These are phyloP conservation scores for Podaxis rugospora DNA, from an alignment of 768 basidiomycete genomes.

Conservation along the genomic window DNA sequence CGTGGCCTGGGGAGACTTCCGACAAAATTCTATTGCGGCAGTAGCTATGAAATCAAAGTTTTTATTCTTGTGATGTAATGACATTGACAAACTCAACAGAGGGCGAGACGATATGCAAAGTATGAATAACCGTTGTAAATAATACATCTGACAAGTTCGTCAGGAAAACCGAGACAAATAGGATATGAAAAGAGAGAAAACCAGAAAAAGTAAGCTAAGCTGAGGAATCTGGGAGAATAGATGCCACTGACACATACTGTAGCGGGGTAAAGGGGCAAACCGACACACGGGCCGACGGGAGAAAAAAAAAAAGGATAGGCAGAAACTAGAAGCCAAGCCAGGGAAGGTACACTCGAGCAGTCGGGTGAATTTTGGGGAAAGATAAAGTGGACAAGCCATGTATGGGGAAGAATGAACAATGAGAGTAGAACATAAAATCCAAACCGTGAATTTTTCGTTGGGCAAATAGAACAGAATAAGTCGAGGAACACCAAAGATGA, in stretches of 20 bases:
- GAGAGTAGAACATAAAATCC: neutral
- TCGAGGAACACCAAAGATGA: slow-evolving; percentile 1
- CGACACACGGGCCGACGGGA: neutral
- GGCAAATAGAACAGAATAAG: neutral
- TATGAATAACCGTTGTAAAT: slow-evolving; percentile 3
- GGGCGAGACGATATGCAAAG: slow-evolving; percentile 4
- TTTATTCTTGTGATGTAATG: neutral
- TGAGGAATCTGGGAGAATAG: neutral
- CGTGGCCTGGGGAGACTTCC: neutral
- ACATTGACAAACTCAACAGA: neutral
- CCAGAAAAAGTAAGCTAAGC: slow-evolving; percentile 4
- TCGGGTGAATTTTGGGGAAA: neutral
- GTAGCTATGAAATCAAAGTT: neutral
- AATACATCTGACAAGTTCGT: slow-evolving; percentile 7
- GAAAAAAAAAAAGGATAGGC: neutral
- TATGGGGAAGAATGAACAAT: neutral
- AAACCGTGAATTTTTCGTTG: neutral
- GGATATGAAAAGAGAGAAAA: neutral
- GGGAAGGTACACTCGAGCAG: neutral
- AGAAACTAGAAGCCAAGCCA: neutral
- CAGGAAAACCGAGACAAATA: neutral
- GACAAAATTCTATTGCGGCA: neutral
- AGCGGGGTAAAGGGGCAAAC: neutral
- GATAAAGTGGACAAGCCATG: neutral
- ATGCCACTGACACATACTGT: neutral